These are phyloP conservation scores for Pseudocercospora fijiensis DNA, from an alignment of 2,329 filamentous ascomycete genomes.

Conservation along the genomic window DNA sequence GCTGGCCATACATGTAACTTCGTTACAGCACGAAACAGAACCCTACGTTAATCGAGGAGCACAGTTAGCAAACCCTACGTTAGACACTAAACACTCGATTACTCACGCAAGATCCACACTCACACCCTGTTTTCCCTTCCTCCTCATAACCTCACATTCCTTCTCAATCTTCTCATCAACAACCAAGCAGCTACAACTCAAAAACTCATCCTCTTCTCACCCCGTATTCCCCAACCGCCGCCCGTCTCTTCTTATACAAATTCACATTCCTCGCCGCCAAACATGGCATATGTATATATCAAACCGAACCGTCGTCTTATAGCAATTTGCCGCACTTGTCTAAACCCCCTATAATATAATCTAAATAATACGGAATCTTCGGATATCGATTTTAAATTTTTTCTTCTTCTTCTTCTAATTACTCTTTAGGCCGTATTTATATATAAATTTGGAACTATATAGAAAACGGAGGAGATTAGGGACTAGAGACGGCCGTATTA, in stretches of 20 bases:
- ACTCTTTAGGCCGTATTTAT: too few relatives aligned
- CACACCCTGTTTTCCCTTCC: neutral
- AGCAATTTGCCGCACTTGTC: conserved; percentile 14
- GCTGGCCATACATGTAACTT: conserved; percentile 21
- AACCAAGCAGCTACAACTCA: conserved; percentile 10
- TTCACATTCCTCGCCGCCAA: conserved; percentile 15
- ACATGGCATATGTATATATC: conserved; percentile 14
- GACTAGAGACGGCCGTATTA: neutral
- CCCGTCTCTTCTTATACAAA: conserved; percentile 9
- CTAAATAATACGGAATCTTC: conserved; percentile 30
- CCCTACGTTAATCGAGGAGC: neutral
- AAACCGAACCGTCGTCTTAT: conserved; percentile 11
- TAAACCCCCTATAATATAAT: conserved; percentile 11
- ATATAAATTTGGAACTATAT: too few relatives aligned
- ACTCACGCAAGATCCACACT: conserved; percentile 10
- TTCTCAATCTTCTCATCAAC: conserved; percentile 12
- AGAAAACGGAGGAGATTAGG: too few relatives aligned
- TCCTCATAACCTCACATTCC: conserved; percentile 6
- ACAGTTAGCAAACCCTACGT: neutral
- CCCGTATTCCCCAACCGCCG: conserved; percentile 15
- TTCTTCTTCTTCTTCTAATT: too few relatives aligned
- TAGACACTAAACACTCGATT: neutral
- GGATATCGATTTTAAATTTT: too few relatives aligned
- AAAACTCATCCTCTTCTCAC: conserved; percentile 7
- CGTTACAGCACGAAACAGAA: conserved; percentile 13